phyloP scores from a whole-genome alignment of 176 grass and related monocot species.

The Panicum miliaceum region DNA sequence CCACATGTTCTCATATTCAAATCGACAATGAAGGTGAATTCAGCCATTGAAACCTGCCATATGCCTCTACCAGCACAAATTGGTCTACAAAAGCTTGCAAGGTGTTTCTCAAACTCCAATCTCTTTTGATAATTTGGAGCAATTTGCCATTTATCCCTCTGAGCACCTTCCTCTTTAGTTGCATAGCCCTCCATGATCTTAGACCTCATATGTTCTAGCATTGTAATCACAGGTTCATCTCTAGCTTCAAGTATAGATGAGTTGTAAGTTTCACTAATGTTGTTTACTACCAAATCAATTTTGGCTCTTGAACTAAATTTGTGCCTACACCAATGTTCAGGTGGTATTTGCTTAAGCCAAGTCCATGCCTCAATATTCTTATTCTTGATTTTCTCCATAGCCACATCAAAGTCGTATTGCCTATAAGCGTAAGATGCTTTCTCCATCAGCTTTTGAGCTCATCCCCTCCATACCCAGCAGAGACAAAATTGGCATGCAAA shows the following conservation, averaged over 20 bases:
- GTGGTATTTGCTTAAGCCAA: neutral
- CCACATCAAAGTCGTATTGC: neutral
- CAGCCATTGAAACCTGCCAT: neutral
- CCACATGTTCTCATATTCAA: neutral
- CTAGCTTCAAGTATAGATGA: neutral
- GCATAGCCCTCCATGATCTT: neutral
- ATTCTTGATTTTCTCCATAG: neutral
- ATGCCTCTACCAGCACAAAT: neutral
- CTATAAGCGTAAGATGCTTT: neutral
- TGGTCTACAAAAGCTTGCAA: neutral
- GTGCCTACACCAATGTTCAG: neutral
- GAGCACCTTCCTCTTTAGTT: neutral
- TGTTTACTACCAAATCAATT: neutral
- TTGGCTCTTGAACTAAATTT: neutral
- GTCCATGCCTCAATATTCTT: neutral
- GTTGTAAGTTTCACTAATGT: neutral
- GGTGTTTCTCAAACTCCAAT: neutral
- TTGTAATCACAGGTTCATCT: neutral
- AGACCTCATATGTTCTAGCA: neutral
- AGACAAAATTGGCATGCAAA: constrained; percentile 7
- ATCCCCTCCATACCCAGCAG: neutral
- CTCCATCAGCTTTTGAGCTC: constrained; percentile 12
- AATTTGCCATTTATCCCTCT: neutral
- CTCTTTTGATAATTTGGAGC: neutral
- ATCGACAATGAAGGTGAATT: neutral